Evolutionary conservation across 148 eudicot genomes (phyloP), one percentile per base, ranked within the genome.

Genomic region (Persicaria tinctoria): DNA sequence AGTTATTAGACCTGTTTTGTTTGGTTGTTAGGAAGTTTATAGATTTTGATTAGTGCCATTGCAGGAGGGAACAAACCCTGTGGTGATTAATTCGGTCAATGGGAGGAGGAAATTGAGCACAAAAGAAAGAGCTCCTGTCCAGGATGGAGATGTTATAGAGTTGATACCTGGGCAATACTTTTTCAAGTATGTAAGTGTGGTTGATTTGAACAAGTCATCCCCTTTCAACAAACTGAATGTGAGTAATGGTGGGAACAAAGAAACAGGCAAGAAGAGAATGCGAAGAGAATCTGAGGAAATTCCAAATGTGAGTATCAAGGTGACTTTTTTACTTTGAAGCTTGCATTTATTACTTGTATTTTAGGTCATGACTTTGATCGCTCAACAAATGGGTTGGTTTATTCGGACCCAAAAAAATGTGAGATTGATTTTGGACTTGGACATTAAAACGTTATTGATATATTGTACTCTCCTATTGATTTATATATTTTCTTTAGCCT

Each of bases 1-100:
- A 49, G 73, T 78, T 20, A 51, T 60, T 49, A 73, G 9, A 32
- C 41, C 41, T 32, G 41, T 32, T 32, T 32, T 32, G 41, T 16
- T 55, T 54, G 72, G 62, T 23, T 41, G 70, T 64, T 13, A 41
- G 11, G 47, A 41, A 66, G 17, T 38, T 13, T 14, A 66, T 66
- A 6, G 70, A 3, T 14, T 75, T 75, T 77, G 73, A 51, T 66
- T 79, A 54, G 75, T 72, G 82, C 71, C 51, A 27, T 78, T 80
- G 78, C 80, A 94, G 98, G 93, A 87, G 71, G 98, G 98, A 74
- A 76, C 88, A 78, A 94, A 94, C 76, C 98, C 98, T 9, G 81
- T 89, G 79, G 96, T 94, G 62, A 56, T 94, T 46, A 79, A 82
- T 64, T 83, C 88, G 8, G 79, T 83, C 16, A 76, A 68, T 72